Evolutionary conservation across 495 filamentous ascomycete genomes (phyloP).

Genomic region (Lasiosphaeria miniovina): DNA sequence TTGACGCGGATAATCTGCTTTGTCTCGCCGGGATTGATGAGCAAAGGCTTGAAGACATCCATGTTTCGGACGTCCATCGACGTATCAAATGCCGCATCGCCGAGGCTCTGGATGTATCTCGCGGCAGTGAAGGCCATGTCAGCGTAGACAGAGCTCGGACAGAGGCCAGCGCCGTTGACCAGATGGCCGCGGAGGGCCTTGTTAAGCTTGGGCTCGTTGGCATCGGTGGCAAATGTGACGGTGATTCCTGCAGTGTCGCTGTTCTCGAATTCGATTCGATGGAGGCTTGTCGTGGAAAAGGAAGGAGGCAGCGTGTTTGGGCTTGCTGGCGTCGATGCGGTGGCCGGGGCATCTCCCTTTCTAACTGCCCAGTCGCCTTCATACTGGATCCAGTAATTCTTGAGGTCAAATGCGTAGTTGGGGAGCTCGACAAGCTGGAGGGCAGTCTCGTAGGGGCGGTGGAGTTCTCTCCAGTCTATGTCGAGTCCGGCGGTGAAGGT

Average conservation of each 20-base stretch:
- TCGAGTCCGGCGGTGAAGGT: slow-evolving; percentile 5
- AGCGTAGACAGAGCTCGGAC: slow-evolving; percentile 54
- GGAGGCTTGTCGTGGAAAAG: slow-evolving; percentile 39
- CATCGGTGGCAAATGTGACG: slow-evolving; percentile 53
- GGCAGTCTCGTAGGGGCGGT: slow-evolving; percentile 6
- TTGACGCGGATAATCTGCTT: slow-evolving; percentile 18
- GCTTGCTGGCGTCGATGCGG: slow-evolving; percentile 27
- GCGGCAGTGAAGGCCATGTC: slow-evolving; percentile 65
- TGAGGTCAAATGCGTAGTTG: slow-evolving; percentile 68
- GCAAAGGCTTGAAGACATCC: slow-evolving; percentile 54
- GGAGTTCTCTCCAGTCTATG: slow-evolving; percentile 12
- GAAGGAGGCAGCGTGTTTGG: slow-evolving; percentile 48
- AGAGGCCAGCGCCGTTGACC: slow-evolving; percentile 51
- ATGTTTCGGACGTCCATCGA: slow-evolving; percentile 51
- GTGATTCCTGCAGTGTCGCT: slow-evolving; percentile 41
- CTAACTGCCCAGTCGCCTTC: slow-evolving; percentile 49
- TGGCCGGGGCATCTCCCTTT: slow-evolving; percentile 6
- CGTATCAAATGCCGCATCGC: slow-evolving; percentile 35
- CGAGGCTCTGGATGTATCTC: slow-evolving; percentile 51
- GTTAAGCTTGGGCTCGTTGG: slow-evolving; percentile 49
- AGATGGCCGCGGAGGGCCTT: slow-evolving; percentile 57
- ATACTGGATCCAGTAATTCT: slow-evolving; percentile 79
- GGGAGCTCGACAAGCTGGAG: slow-evolving; percentile 57
- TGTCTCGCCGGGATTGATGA: slow-evolving; percentile 37
- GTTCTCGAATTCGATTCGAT: slow-evolving; percentile 45